phyloP scores from a whole-genome alignment of 257 asterid genomes.

The Henckelia pumila region DNA sequence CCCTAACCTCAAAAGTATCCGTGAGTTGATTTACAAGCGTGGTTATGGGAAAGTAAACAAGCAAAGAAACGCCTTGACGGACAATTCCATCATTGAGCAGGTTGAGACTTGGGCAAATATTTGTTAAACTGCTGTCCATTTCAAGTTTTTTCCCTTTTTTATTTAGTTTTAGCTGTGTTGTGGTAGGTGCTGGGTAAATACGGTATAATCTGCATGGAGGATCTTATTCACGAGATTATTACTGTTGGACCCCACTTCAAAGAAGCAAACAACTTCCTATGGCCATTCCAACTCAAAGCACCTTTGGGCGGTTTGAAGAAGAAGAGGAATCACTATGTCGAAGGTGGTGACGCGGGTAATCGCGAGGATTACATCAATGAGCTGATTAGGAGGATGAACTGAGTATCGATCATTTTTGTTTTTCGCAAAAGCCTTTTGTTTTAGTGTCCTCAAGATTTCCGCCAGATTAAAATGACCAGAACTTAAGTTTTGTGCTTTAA shows the following conservation, averaged over 20 bases:
- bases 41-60: slow-evolving; percentile 73
- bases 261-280: slow-evolving; percentile 60
- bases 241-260: slow-evolving; percentile 58
- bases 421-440: background rate
- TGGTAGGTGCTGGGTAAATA: slow-evolving; percentile 44
- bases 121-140: background rate
- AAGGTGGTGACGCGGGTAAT: slow-evolving; percentile 66
- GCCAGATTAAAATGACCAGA: background rate
- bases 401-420: slow-evolving; percentile 9
- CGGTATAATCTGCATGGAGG: slow-evolving; percentile 51
- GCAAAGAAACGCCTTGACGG: slow-evolving; percentile 70
- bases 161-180: background rate
- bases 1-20: slow-evolving; percentile 69
- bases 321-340: slow-evolving; percentile 63
- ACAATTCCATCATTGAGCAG: slow-evolving; percentile 63
- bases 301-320: slow-evolving; percentile 59
- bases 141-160: background rate
- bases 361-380: slow-evolving; percentile 55
- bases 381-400: slow-evolving; percentile 61
- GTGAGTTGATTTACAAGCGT: slow-evolving; percentile 65
- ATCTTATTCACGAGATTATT: slow-evolving; percentile 52
- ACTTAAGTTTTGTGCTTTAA: background rate
- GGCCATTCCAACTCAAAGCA: slow-evolving; percentile 65
- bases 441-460: slow-evolving; percentile 1
- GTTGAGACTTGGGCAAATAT: slow-evolving; percentile 15